phyloP scores from a whole-genome alignment of 345 rosid genomes.

The Eucalyptus melliodora region DNA sequence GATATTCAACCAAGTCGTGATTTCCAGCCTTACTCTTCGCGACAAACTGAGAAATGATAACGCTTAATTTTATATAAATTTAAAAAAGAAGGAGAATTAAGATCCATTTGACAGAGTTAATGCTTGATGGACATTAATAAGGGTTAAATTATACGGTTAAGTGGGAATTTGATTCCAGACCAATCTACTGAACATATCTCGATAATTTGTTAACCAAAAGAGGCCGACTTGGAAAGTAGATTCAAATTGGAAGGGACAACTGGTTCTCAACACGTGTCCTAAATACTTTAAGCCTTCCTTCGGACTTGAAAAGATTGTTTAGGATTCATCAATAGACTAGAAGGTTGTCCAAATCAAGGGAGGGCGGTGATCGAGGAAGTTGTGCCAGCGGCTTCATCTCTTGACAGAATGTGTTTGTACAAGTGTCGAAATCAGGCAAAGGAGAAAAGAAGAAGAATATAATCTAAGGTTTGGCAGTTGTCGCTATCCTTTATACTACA shows the following conservation, averaged over 20 bases:
- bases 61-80: not conserved
- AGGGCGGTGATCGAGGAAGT: not conserved
- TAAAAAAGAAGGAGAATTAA: not conserved
- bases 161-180: not conserved
- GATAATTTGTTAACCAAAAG: not conserved
- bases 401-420: not conserved
- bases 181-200: not conserved
- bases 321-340: not conserved
- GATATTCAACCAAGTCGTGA: not conserved
- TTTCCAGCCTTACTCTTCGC: not conserved
- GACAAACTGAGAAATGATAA: not conserved
- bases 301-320: not conserved
- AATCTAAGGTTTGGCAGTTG: not conserved
- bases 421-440: not conserved
- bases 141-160: not conserved
- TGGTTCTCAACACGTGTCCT: not conserved
- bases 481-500: not conserved
- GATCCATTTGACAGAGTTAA: not conserved
- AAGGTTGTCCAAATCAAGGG: not conserved
- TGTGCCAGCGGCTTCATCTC: not conserved
- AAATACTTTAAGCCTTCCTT: not conserved
- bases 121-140: not conserved
- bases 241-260: not conserved
- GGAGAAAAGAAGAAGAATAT: not conserved
- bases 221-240: not conserved